Conservation (phyloP, 805 yeast species). For the Kodamaea sagamina region DNA sequence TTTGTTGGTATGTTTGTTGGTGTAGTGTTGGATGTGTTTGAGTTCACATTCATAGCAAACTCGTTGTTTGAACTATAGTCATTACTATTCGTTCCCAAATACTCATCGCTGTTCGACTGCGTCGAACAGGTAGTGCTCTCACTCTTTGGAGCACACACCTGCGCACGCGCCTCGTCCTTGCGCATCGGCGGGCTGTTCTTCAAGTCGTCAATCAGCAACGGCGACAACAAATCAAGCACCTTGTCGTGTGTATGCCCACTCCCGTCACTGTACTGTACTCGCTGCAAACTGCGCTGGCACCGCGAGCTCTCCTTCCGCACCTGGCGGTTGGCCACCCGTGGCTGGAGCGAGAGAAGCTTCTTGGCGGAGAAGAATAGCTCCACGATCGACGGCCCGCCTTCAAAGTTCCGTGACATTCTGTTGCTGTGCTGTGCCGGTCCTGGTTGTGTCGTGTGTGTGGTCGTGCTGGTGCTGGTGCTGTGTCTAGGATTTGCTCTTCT, state of each 20-base stretch:
- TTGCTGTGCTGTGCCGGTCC: background rate
- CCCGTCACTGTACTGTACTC: background rate
- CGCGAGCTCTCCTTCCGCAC: constrained; percentile 35
- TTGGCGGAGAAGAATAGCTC: constrained; percentile 46
- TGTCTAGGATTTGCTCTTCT: constrained; percentile 3
- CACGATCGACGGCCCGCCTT: constrained; percentile 37
- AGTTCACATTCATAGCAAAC: constrained; percentile 29
- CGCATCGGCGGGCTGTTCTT: constrained; percentile 21
- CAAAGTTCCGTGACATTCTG: constrained; percentile 15
- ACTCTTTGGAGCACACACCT: background rate
- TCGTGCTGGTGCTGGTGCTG: too few relatives aligned
- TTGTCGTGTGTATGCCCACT: constrained; percentile 19
- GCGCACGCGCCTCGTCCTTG: background rate
- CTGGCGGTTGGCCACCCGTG: constrained; percentile 42
- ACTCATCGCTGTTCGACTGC: constrained; percentile 1
- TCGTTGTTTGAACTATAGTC: background rate
- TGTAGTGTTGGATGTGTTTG: too few relatives aligned
- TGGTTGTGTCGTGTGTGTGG: constrained; percentile 1
- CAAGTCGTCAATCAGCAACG: constrained; percentile 40
- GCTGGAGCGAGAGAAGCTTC: constrained; percentile 38
- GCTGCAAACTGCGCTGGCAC: constrained; percentile 22
- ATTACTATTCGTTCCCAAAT: too few relatives aligned
- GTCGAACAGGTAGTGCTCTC: constrained; percentile 2
- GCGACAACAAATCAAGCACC: constrained; percentile 41
- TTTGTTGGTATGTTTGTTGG: too few relatives aligned